Evolutionary conservation across 2,329 filamentous ascomycete genomes (phyloP).

Genomic region (Hirsutella rhossiliensis): DNA sequence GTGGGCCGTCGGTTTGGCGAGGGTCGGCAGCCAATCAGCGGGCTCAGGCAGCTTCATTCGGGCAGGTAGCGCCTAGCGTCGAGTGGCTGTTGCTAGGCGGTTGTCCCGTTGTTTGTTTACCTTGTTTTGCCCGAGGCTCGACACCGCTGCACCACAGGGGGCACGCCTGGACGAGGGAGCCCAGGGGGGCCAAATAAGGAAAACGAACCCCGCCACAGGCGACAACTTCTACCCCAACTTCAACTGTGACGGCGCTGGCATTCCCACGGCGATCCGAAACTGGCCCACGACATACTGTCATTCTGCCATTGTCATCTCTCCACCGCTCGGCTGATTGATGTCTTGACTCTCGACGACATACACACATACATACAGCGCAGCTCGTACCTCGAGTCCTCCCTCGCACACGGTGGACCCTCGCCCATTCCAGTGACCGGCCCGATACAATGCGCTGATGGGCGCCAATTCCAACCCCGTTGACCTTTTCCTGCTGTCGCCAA

Average conservation of each 20-base stretch:
- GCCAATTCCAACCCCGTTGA: constrained; percentile 7
- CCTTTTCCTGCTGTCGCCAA: constrained; percentile 1
- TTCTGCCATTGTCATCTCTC: too few species aligned
- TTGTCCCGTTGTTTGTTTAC: constrained; percentile 23
- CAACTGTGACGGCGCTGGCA: too few species aligned
- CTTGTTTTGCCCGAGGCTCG: too few species aligned
- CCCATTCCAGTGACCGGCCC: constrained; percentile 9
- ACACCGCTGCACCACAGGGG: too few species aligned
- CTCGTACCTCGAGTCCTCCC: constrained; percentile 2
- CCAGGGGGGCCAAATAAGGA: too few species aligned
- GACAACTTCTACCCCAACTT: too few species aligned
- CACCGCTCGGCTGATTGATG: too few species aligned
- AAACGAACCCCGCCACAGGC: too few species aligned
- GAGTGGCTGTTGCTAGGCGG: constrained; percentile 17
- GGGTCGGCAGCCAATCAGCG: constrained; percentile 10
- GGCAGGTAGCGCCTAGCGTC: neutral
- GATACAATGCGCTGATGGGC: constrained; percentile 19
- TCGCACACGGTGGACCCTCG: constrained; percentile 6
- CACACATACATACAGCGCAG: neutral
- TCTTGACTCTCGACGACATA: neutral
- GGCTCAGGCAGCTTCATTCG: neutral
- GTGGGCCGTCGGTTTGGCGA: neutral
- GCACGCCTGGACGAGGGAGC: too few species aligned
- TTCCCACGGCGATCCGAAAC: too few species aligned
- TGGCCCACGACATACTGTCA: too few species aligned